Evolutionary conservation across 306 rosid species (phyloP), one percentile per base, ranked within the genome.

Genomic region (Potentilla sterilis): DNA sequence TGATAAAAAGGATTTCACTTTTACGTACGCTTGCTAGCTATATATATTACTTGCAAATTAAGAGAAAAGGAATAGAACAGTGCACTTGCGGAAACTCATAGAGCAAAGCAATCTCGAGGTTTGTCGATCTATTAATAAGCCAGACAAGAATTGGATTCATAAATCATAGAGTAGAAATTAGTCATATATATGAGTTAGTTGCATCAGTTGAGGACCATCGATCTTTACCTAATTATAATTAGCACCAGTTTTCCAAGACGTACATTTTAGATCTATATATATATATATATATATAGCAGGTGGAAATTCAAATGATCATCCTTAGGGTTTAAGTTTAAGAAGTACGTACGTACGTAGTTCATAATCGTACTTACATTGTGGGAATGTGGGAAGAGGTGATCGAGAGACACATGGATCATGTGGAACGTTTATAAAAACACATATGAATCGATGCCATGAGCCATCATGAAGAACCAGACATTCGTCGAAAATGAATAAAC

Each of bases 381-480:
- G 34, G 65, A 38, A 21, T 72, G 76, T 54, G 65, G 34, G 65
- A 38, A 21, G 65, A 19, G 65, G 64, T 37, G 65, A 51, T 10
- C 3, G 0, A 35, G n/a, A 21, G 52, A 55, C 49, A 14, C 51
- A 55, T 55, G 76, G 54, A 28, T 42, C 77, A 24, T 73, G 67
- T 24, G 52, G 28, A 35, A 37, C 51, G 0, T 6, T 21, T 40
- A 21, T 9, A 72, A 12, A 52, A 55, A 55, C 67, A 57, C 41
- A 41, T 0, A 40, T 13, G 54, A 42, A 24, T 14, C 32, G 77
- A 57, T 73, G 54, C 55, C 68, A n/a, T 73, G 55, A 73, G 55
- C 77, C 42, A 58, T 57, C 42, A 58, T 57, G 77, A 73, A 22
- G 77, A 73, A 24, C 41, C 67, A 7, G 67, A 73, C 67, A 24